Evolutionary conservation across 768 basidiomycete species (phyloP), one percentile per base, ranked within the genome.

Genomic region (Collybia sordida): DNA sequence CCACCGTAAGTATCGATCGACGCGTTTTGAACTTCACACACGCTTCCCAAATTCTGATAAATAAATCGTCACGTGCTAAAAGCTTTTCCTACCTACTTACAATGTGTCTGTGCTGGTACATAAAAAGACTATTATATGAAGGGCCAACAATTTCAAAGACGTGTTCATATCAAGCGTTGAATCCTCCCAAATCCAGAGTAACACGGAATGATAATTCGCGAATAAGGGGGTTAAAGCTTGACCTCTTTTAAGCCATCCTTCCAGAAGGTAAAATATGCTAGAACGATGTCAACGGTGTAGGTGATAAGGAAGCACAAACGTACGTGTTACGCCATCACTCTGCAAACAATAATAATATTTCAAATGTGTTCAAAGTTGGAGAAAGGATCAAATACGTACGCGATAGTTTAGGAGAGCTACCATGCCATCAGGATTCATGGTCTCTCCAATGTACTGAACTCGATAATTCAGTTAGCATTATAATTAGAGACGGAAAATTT

Each of bases 181-280:
- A 31, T 31, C 31, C 31, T 31, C 9, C 9, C 31, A 31, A 14
- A 11, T 11, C 31, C 31, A 11, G 9, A 12, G 25, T 27, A 27
- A 27, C 9, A 9, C 25, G 31, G 5, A 31, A 11, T 31, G 14
- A 59, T 56, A 47, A 11, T 52, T 25, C 44, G 24, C 24, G 58
- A 45, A 57, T 46, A 54, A 42, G 45, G 25, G 44, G 54, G 57
- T 64, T 65, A 93, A 55, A 85, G 77, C 69, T 93, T 93, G 52
- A 80, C 64, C 68, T 83, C 78, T 73, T 94, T 92, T 57, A 94
- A 69, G 34, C 97, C 96, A 71, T 98, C 83, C 73, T 90, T 96
- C 95, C 95, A 98, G 79, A 95, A 90, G 25, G 87, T 94, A 70
- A 96, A 83, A 68, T 90, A 95, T 44, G 93, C 92, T 88, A 58